A percentile compares a stretch with the other conserved stretches of the same genome.
Conservation (phyloP, 192 early-diverging fungal genomes). For the Dissophora ornata region DNA sequence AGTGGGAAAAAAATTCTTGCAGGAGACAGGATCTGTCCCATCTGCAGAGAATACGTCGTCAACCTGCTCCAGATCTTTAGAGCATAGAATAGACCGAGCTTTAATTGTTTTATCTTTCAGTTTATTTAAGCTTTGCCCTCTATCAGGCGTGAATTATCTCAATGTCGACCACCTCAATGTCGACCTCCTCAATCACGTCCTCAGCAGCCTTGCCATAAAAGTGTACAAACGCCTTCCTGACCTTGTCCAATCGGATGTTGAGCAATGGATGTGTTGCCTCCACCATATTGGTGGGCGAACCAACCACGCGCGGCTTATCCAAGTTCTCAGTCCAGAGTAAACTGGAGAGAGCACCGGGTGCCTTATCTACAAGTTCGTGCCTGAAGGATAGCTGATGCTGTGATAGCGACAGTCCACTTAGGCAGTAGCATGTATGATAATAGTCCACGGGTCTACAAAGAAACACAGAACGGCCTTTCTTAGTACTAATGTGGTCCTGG, state of each 20-base stretch:
- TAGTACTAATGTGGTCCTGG: no score
- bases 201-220: slow-evolving; percentile 56
- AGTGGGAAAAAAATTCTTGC: slow-evolving; percentile 55
- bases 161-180: slow-evolving; percentile 48
- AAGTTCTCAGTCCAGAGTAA: slow-evolving; percentile 52
- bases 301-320: slow-evolving; percentile 53
- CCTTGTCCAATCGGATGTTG: slow-evolving; percentile 68
- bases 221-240: slow-evolving; percentile 56
- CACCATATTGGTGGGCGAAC: slow-evolving; percentile 63
- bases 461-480: background rate
- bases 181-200: slow-evolving; percentile 48
- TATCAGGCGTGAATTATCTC: no score
- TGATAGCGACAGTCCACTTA: slow-evolving; percentile 85
- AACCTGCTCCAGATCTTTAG: slow-evolving; percentile 76
- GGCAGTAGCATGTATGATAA: slow-evolving; percentile 96
- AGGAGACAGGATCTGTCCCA: slow-evolving; percentile 76
- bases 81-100: slow-evolving; percentile 46
- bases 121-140: background rate
- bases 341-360: slow-evolving; percentile 52
- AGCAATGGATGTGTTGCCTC: slow-evolving; percentile 80
- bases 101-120: background rate
- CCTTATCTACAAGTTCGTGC: slow-evolving; percentile 34
- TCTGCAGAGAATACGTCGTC: slow-evolving; percentile 77
- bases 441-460: slow-evolving; percentile 73
- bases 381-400: slow-evolving; percentile 76